These are phyloP conservation scores for Suillus sp. DNA, from an alignment of 768 basidiomycete species.

Conservation along the genomic window DNA sequence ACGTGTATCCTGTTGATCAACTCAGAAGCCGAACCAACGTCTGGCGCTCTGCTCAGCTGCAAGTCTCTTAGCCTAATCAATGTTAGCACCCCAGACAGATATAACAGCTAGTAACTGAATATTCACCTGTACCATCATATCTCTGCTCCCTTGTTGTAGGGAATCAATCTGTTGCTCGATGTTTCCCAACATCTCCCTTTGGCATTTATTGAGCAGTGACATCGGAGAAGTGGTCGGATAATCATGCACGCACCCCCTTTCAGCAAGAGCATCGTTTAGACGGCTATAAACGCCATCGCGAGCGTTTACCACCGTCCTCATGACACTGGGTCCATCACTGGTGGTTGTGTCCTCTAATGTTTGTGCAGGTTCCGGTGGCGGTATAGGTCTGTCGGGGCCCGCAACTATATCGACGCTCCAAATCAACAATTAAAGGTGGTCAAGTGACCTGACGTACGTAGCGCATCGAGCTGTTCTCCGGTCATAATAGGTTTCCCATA, in stretches of 20 bases:
- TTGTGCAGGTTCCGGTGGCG: conserved; percentile 21
- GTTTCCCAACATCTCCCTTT: conserved; percentile 62
- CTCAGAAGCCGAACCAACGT: conserved; percentile 63
- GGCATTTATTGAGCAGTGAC: neutral
- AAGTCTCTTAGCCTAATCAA: conserved; percentile 56
- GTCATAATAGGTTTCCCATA: conserved; percentile 49
- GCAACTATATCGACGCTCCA: conserved; percentile 47
- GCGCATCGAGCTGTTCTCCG: conserved; percentile 60
- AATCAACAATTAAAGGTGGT: neutral
- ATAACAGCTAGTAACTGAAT: neutral
- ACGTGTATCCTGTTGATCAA: neutral
- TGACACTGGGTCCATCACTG: conserved; percentile 22
- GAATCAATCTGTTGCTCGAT: conserved; percentile 64
- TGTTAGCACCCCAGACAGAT: neutral
- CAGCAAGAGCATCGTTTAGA: conserved; percentile 55
- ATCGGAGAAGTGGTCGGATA: neutral
- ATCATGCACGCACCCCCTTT: conserved; percentile 55
- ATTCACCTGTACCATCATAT: conserved; percentile 63
- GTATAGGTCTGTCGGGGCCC: conserved; percentile 63
- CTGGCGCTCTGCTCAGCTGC: conserved; percentile 66
- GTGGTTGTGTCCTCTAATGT: conserved; percentile 24
- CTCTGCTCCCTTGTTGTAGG: conserved; percentile 65
- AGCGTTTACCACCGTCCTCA: conserved; percentile 37
- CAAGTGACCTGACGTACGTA: conserved; percentile 45
- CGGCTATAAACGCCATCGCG: conserved; percentile 47